These are phyloP conservation scores for Teratosphaeria epicoccoides DNA, from an alignment of 2,329 filamentous ascomycete genomes.

Conservation along the genomic window DNA sequence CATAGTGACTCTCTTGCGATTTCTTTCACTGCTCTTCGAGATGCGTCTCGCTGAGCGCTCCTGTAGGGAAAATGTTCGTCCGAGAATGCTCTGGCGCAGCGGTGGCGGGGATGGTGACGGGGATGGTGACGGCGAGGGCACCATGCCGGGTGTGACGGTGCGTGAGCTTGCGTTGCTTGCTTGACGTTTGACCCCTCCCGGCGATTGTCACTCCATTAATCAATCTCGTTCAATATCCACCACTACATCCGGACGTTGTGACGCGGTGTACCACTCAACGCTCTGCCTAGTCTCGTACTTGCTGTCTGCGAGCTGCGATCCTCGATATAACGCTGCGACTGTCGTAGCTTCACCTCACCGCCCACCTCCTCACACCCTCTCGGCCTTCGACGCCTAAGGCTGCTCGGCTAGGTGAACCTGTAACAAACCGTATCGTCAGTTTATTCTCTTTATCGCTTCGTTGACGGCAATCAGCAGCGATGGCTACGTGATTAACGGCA, in stretches of 20 bases:
- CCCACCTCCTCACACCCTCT: not conserved
- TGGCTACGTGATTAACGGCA: not conserved
- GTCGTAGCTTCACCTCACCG: not conserved
- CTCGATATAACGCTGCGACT: not conserved
- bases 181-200: not conserved
- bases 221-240: not conserved
- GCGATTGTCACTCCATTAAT: not conserved
- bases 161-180: not conserved
- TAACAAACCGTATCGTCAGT: not conserved
- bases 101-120: not conserved
- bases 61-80: not conserved
- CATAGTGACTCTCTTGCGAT: slow-evolving; percentile 6
- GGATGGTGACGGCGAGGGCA: not conserved
- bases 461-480: not conserved
- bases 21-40: not conserved
- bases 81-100: not conserved
- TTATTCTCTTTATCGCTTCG: not conserved
- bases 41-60: not conserved
- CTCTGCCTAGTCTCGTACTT: not conserved
- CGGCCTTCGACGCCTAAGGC: not conserved
- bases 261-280: not conserved
- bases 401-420: not conserved
- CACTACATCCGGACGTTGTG: not conserved
- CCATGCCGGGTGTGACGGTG: not conserved
- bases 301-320: not conserved